Conservation (phyloP, 116 monocot species). For the Zostera marina region DNA sequence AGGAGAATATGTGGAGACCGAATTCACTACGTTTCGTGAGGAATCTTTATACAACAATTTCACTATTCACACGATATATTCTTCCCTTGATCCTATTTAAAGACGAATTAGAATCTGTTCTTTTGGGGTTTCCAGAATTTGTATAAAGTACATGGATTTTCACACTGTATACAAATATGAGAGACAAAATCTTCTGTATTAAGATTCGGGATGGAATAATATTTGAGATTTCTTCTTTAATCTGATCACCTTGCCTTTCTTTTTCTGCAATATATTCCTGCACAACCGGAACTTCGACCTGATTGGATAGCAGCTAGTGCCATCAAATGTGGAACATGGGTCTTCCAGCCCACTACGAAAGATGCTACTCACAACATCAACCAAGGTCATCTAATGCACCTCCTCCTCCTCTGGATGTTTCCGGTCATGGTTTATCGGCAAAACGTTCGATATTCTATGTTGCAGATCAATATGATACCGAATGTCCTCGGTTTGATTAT, state of each 20-base stretch:
- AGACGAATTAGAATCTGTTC: too few species aligned
- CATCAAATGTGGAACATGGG: constrained; percentile 8
- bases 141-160: too few species aligned
- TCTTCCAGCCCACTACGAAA: neutral
- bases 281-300: neutral
- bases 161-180: too few species aligned
- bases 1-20: too few species aligned
- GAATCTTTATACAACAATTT: too few species aligned
- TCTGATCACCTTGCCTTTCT: neutral
- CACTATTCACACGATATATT: too few species aligned
- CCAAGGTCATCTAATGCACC: neutral
- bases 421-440: constrained; percentile 14
- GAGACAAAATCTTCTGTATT: constrained; percentile 13
- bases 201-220: constrained; percentile 28
- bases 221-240: neutral
- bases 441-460: constrained; percentile 17
- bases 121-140: too few species aligned
- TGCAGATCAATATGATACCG: constrained; percentile 17
- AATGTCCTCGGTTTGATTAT: constrained; percentile 16
- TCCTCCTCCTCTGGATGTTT: neutral
- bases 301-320: constrained; percentile 5
- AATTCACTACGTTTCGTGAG: too few species aligned
- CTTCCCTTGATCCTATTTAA: too few species aligned
- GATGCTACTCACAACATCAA: neutral
- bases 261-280: neutral